Evolutionary conservation across 345 rosid genomes (phyloP), one percentile per base, ranked within the genome.

Genomic region (Sapria himalayana): DNA sequence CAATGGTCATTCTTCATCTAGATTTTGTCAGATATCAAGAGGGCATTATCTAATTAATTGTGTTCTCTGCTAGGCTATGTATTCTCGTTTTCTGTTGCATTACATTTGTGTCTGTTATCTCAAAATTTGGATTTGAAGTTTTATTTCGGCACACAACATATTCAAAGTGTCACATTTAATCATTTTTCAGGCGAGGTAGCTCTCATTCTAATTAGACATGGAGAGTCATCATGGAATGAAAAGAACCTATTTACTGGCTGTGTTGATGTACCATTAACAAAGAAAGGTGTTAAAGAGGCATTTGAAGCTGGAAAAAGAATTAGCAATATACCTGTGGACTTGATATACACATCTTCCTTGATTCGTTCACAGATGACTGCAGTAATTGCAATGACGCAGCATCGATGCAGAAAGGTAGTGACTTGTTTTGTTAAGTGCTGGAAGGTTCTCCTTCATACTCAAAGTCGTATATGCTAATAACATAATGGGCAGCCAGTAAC

Each of bases 291-390:
- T 25, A 86, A 68, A 45, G 95, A 91, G 67, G 99, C 99, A 47
- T 74, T 79, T 67, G 92, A 89, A 67, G 99, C 99, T 11, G 99
- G 99, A 46, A 80, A 70, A 68, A 69, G 91, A 63, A 84, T 89
- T 46, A 73, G 99, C 53, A 82, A 69, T 60, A 89, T 89, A 51
- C 99, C 99, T 31, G 68, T 89, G 1, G 95, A 89, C 73, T 62
- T 73, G 75, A 89, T 89, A 52, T 89, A 63, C 37, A 84, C 99
- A 3, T 89, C 95, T 0, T 69, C 95, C 27, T 56, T 91, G 23
- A 84, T 91, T 49, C 95, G 93, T 57, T 95, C 99, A 7, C 95
- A 91, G 53, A 89, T 82, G 95, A 89, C 99, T 2, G 99, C 95
- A 3, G 77, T 82, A 95, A 93, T 82, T 57, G 98, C 98, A 19